phyloP scores from a whole-genome alignment of 2,329 filamentous ascomycete species.

The Botrytis elliptica region DNA sequence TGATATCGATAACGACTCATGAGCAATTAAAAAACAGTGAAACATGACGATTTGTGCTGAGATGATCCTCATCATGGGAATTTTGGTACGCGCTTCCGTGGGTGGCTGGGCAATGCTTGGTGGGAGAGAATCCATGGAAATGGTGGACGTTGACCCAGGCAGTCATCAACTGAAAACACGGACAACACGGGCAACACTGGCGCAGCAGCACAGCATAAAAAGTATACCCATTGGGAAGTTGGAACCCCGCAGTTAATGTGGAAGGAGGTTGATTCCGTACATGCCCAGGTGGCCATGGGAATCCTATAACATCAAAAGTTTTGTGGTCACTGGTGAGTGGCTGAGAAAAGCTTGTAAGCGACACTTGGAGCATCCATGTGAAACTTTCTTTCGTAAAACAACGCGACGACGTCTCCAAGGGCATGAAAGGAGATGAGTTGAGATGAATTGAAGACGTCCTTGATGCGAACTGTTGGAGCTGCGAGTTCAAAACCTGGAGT shows the following conservation, averaged over 20 bases:
- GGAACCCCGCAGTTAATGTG: background rate
- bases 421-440: background rate
- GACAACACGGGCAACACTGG: background rate
- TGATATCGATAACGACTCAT: constrained; percentile 5
- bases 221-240: background rate
- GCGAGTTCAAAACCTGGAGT: background rate
- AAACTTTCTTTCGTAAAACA: background rate
- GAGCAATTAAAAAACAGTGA: background rate
- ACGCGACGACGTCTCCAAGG: background rate
- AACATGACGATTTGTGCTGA: background rate
- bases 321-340: background rate
- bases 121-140: background rate
- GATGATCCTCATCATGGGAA: constrained; percentile 1
- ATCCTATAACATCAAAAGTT: background rate
- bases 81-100: constrained; percentile 1
- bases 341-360: background rate
- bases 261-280: background rate
- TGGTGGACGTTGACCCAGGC: background rate
- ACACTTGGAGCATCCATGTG: background rate
- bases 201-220: constrained; percentile 1
- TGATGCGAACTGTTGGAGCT: background rate
- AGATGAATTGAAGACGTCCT: background rate
- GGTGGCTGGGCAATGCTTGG: background rate
- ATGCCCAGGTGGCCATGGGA: background rate
- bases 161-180: background rate